Conservation (phyloP, 2,329 filamentous ascomycete genomes). For the Penicillium sumatraense region DNA sequence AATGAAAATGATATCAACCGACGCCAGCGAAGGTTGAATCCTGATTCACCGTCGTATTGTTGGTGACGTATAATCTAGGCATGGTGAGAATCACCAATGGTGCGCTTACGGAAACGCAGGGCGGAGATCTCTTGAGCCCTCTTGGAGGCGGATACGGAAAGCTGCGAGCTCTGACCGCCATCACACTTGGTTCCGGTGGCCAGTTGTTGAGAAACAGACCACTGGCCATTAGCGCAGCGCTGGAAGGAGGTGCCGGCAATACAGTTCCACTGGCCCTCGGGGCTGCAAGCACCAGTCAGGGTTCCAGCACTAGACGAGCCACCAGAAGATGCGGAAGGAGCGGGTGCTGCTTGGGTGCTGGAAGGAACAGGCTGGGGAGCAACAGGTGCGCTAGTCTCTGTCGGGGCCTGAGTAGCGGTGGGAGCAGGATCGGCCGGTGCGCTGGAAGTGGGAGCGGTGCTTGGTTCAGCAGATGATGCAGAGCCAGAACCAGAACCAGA, state of each 20-base stretch:
- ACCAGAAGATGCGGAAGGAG: slow-evolving; percentile 9
- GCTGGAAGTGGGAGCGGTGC: slow-evolving; percentile 7
- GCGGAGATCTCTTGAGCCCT: slow-evolving; percentile 32
- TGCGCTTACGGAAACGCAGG: slow-evolving; percentile 36
- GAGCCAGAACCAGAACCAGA: slow-evolving; percentile 16
- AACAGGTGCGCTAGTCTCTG: slow-evolving; percentile 4
- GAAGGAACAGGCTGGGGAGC: slow-evolving; percentile 7
- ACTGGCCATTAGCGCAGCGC: slow-evolving; percentile 64
- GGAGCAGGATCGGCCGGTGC: slow-evolving; percentile 9
- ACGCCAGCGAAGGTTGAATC: slow-evolving; percentile 24
- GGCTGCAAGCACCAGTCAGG: slow-evolving; percentile 52
- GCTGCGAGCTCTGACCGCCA: slow-evolving; percentile 36
- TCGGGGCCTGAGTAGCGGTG: slow-evolving; percentile 7
- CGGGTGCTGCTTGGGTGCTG: slow-evolving; percentile 7
- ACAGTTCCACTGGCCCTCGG: slow-evolving; percentile 65
- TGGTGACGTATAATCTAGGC: slow-evolving; percentile 17
- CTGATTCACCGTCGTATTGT: not conserved
- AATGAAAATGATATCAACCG: slow-evolving; percentile 1
- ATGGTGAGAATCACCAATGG: slow-evolving; percentile 25
- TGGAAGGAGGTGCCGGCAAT: slow-evolving; percentile 62
- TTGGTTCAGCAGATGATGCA: not conserved
- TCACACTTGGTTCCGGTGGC: slow-evolving; percentile 60
- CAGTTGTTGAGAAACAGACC: slow-evolving; percentile 57
- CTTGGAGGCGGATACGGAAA: slow-evolving; percentile 30
- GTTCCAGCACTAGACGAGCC: slow-evolving; percentile 34